A percentile compares a stretch with the other conserved stretches of the same genome.
These are phyloP conservation scores for Aspergillus sp. DNA, from an alignment of 2,329 filamentous ascomycete species.

Conservation along the genomic window DNA sequence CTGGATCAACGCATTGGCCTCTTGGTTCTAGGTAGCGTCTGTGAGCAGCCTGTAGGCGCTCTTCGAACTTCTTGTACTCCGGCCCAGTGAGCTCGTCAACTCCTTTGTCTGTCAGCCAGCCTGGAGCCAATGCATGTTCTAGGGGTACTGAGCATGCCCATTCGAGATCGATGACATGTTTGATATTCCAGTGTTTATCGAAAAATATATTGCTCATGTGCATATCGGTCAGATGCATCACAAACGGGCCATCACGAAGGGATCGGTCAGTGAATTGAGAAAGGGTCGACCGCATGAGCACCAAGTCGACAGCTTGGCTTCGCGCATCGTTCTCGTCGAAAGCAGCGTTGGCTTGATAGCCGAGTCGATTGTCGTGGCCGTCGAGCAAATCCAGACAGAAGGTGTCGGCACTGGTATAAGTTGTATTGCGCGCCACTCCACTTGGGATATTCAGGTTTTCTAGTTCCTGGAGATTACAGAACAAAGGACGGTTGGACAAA, in stretches of 20 bases:
- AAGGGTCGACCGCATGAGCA: conserved; percentile 33
- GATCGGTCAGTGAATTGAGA: conserved; percentile 33
- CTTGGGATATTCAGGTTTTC: background rate
- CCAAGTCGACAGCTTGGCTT: conserved; percentile 34
- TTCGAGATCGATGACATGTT: conserved; percentile 41
- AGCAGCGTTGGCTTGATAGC: conserved; percentile 34
- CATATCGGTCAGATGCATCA: conserved; percentile 45
- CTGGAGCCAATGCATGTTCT: conserved; percentile 32
- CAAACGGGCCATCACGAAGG: conserved; percentile 42
- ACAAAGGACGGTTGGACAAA: background rate
- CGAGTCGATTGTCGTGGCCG: conserved; percentile 33
- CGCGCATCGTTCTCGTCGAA: conserved; percentile 31
- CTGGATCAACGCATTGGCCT: no score
- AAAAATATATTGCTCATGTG: conserved; percentile 47
- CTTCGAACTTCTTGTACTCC: no score
- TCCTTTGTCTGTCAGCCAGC: conserved; percentile 30
- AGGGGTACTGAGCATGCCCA: conserved; percentile 38
- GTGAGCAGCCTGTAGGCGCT: no score
- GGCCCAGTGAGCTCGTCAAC: no score
- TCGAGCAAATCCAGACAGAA: conserved; percentile 27
- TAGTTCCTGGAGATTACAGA: background rate
- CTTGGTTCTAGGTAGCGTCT: no score
- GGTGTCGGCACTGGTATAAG: no score
- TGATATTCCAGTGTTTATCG: conserved; percentile 42
- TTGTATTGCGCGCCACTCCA: no score